Percentiles rank a stretch among this genome's conserved stretches.
Conservation (phyloP, 257 asterid species). For the Anisodus acutangulus region DNA sequence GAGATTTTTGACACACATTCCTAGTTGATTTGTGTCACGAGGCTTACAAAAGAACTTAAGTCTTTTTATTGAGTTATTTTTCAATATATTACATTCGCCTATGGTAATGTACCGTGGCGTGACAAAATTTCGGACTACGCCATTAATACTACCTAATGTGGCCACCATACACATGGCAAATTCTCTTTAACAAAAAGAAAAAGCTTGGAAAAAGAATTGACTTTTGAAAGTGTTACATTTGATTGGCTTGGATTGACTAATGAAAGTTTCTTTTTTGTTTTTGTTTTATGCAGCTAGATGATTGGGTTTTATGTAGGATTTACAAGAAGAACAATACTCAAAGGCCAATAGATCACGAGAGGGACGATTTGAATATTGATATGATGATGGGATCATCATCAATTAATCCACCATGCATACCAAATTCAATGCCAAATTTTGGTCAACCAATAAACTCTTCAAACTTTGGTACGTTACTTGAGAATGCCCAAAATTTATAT, state of each 20-base stretch:
- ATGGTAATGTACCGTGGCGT: not conserved
- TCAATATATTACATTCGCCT: not conserved
- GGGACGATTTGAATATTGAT: slow-evolving; percentile 51
- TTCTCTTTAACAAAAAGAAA: not conserved
- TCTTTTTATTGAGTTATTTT: too few species aligned
- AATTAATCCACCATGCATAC: slow-evolving; percentile 33
- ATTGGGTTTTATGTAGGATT: slow-evolving; percentile 59
- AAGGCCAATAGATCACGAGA: slow-evolving; percentile 67
- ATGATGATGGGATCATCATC: slow-evolving; percentile 43
- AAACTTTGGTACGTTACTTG: slow-evolving; percentile 46
- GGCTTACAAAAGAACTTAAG: too few species aligned
- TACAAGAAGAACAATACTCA: slow-evolving; percentile 66
- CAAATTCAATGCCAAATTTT: slow-evolving; percentile 38
- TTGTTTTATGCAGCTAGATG: slow-evolving; percentile 57
- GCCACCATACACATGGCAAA: not conserved
- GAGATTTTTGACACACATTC: not conserved
- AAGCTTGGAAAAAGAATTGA: not conserved
- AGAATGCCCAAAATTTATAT: slow-evolving; percentile 49
- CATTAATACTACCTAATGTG: not conserved
- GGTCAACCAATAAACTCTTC: slow-evolving; percentile 39
- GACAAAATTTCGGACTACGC: not conserved
- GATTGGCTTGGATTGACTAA: not conserved
- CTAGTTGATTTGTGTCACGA: too few species aligned
- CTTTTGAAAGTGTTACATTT: not conserved
- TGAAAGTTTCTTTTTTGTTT: not conserved